Base-by-base conservation (phyloP, 2,329 filamentous ascomycete species). In the Xylaria sp. region DNA sequence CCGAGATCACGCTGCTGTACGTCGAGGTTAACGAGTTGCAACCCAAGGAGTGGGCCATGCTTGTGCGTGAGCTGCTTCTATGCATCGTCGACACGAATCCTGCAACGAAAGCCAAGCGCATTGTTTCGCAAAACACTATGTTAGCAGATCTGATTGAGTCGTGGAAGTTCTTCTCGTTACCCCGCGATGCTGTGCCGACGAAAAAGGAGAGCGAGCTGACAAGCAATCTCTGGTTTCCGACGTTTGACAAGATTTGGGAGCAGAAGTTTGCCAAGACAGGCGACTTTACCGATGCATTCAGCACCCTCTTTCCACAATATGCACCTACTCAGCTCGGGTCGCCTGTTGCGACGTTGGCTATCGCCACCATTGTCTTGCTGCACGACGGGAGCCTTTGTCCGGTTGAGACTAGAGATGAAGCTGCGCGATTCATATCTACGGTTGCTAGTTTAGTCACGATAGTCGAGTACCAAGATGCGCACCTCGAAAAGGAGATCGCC, bases 121-220 rank as follows among this genome's bases (percentile, higher is more conserved):
- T 68, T 62, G 65, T 65, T 11, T 65, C 63, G 44, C 70, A 70
- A 46, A 68, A 74, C 42, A 65, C 59, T 7, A 70, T 78, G 58
- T 64, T 78, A 2, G 63, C 65, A 16, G 77, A 79, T 61, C 70
- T 79, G 2, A 65, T 78, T 13, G 71, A 75, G 19, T 70, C 75
- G 13, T 79, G 76, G 77, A 73, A 74, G 48, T 60, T 74, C 10
- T 71, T 79, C 57, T 71, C 72, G 34, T 61, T 73, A 16, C 73
- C 74, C n/a, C 65, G 62, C 13, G 37, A 60, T 35, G 57, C 60
- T 52, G 58, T 63, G 13, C 42, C 52, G 9, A 48, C 35, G 11
- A 49, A 39, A 13, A 39, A 55, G 5, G 66, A 63, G 46, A 59
- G 59, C 37, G 66, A 67, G 42, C 52, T 68, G 13, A 65, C 57